Evolutionary conservation across 768 basidiomycete species (phyloP), one percentile per base, ranked within the genome.

Genomic region (Pseudohyphozyma bogoriensis): DNA sequence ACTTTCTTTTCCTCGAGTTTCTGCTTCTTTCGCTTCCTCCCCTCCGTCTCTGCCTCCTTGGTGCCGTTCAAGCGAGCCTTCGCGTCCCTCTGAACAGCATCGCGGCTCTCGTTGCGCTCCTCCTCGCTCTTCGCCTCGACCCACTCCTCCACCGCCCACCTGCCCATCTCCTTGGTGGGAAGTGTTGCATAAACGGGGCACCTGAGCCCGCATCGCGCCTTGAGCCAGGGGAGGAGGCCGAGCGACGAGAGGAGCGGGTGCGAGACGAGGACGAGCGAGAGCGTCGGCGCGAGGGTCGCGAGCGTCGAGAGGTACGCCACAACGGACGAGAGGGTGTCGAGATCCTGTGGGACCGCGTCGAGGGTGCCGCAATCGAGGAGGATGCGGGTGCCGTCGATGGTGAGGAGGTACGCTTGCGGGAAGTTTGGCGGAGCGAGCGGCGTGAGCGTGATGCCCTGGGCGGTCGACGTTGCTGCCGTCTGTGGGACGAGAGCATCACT

Each of bases 361-460:
- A 85, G 87, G 9, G 89, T 87, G 16, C 95, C 95, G 72, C 93
- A 89, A 76, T 99, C 95, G 59, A 99, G 80, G 24, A 99, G 81
- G 68, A 99, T 88, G 59, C 83, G 80, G 26, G 95, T 85, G 74
- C 92, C 90, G 78, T 97, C 95, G 56, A 97, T 81, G 70, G 96
- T 87, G 26, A 99, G 82, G 35, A 97, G 78, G 58, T 62, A 66
- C 0, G 70, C 62, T 1, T 73, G 72, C 0, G 75, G 71, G 3
- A 69, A 58, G 5, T 71, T 69, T 6, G 73, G 72, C 29, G 89
- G 89, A 39, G 89, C 85, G 47, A 97, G 77, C 2, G 93, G 87
- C 12, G 86, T 91, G 73, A 97, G 89, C 31, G 89, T 92, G 78
- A 96, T 91, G 90, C 56, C 61, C 66, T n/a, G n/a, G n/a, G n/a